Evolutionary conservation across 805 yeast genomes (phyloP).

Genomic region (Lachancea waltii): DNA sequence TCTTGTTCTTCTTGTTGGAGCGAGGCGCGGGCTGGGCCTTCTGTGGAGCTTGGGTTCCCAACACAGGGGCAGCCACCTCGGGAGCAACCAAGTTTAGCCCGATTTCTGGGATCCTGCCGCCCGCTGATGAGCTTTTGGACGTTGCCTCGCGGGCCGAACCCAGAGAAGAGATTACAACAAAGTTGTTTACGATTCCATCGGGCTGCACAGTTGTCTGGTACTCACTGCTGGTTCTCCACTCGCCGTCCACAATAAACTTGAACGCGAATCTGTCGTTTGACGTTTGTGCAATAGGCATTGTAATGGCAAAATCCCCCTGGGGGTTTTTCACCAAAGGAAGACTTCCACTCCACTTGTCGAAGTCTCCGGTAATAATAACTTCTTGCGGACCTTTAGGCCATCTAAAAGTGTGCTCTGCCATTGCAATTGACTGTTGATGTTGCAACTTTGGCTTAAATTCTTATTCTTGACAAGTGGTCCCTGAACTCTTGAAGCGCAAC

Average conservation of each 20-base stretch:
- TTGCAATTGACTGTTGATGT: not conserved
- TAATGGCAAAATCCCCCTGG: constrained; percentile 54
- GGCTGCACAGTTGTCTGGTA: constrained; percentile 42
- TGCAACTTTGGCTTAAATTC: not conserved
- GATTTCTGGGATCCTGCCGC: constrained; percentile 18
- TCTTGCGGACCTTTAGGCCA: constrained; percentile 48
- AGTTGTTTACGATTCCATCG: constrained; percentile 36
- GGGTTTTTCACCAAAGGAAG: constrained; percentile 53
- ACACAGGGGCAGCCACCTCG: constrained; percentile 11
- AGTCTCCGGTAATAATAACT: constrained; percentile 65
- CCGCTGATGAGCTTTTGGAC: constrained; percentile 3
- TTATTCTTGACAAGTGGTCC: not conserved
- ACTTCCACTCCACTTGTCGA: constrained; percentile 60
- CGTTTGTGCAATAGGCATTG: constrained; percentile 44
- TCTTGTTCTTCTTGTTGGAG: constrained; percentile 15
- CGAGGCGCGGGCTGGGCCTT: constrained; percentile 10
- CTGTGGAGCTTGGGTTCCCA: constrained; percentile 9
- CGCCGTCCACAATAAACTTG: constrained; percentile 64
- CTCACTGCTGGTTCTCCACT: constrained; percentile 44
- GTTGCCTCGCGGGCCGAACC: constrained; percentile 11
- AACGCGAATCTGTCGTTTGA: constrained; percentile 36
- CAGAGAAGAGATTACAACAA: constrained; percentile 23
- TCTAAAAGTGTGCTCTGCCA: constrained; percentile 25
- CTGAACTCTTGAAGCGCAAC: not conserved
- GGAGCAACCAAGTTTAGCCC: constrained; percentile 12